These are phyloP conservation scores for Bacidia rubella DNA, from an alignment of 495 filamentous ascomycete genomes.

Conservation along the genomic window DNA sequence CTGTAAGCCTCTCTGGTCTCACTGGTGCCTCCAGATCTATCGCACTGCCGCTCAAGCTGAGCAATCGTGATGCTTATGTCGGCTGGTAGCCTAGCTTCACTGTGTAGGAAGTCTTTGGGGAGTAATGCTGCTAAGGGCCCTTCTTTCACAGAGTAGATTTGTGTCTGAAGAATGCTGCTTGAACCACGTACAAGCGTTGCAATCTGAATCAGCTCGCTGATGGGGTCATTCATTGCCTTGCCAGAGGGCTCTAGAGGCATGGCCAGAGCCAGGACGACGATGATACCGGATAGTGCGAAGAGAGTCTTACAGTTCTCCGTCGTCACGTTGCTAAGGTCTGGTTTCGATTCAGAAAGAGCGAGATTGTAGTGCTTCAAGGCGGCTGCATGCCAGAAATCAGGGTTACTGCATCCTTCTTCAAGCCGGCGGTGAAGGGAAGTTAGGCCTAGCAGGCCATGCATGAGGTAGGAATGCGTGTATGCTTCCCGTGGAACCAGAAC, in stretches of 20 bases:
- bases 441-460: slow-evolving; percentile 9
- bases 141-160: background rate
- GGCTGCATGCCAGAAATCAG: background rate
- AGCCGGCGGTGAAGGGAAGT: slow-evolving; percentile 2
- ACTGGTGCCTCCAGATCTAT: no score
- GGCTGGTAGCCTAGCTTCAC: background rate
- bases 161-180: background rate
- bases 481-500: slow-evolving; percentile 7
- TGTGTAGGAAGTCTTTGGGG: background rate
- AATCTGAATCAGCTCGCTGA: background rate
- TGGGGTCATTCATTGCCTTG: background rate
- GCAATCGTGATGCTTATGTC: background rate
- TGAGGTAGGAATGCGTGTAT: slow-evolving; percentile 1
- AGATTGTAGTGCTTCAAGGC: background rate
- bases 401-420: background rate
- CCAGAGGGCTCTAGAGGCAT: background rate
- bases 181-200: background rate
- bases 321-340: background rate
- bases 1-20: background rate
- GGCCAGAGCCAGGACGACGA: background rate
- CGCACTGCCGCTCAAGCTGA: background rate
- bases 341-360: background rate
- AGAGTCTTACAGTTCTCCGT: slow-evolving; percentile 6
- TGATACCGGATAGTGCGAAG: slow-evolving; percentile 7
- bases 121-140: background rate